phyloP scores from a whole-genome alignment of 1,284 basidiomycete genomes.

The Trichosporon inkin region DNA sequence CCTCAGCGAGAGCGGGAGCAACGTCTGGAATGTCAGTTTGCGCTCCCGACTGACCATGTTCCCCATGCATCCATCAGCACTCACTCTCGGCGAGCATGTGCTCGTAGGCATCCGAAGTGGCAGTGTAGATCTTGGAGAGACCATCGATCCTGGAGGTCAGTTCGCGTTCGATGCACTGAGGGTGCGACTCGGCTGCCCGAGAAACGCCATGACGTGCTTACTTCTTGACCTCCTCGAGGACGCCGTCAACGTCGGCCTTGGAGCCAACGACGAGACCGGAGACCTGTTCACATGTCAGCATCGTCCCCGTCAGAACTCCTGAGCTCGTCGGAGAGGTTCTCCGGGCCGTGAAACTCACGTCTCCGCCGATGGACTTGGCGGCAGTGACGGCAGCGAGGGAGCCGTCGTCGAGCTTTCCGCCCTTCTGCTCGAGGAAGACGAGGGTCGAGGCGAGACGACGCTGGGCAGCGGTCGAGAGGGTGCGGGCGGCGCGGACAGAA shows the following conservation, averaged over 20 bases:
- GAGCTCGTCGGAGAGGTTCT: neutral
- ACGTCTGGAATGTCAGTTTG: slow-evolving; percentile 43
- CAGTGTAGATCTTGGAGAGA: slow-evolving; percentile 51
- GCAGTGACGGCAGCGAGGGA: slow-evolving; percentile 88
- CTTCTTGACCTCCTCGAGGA: slow-evolving; percentile 76
- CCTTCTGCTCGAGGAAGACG: slow-evolving; percentile 81
- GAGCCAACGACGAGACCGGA: slow-evolving; percentile 81
- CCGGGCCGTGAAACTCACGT: slow-evolving; percentile 34
- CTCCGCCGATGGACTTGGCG: slow-evolving; percentile 69
- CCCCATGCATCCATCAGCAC: slow-evolving; percentile 18
- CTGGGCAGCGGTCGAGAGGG: slow-evolving; percentile 24
- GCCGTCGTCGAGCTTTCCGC: slow-evolving; percentile 73
- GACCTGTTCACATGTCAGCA: slow-evolving; percentile 53
- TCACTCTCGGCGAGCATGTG: slow-evolving; percentile 52
- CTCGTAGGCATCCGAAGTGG: slow-evolving; percentile 49
- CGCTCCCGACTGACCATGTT: neutral
- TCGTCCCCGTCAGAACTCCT: neutral
- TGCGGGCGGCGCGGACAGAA: slow-evolving; percentile 20
- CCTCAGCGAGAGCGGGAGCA: slow-evolving; percentile 54
- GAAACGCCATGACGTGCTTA: slow-evolving; percentile 40
- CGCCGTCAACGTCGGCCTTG: slow-evolving; percentile 63
- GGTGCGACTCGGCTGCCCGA: neutral
- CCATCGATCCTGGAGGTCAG: slow-evolving; percentile 46
- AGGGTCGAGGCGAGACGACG: slow-evolving; percentile 56
- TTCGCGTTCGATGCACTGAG: neutral